Conservation (phyloP, 805 yeast genomes). For the Kodamaea nitidulidarum region DNA sequence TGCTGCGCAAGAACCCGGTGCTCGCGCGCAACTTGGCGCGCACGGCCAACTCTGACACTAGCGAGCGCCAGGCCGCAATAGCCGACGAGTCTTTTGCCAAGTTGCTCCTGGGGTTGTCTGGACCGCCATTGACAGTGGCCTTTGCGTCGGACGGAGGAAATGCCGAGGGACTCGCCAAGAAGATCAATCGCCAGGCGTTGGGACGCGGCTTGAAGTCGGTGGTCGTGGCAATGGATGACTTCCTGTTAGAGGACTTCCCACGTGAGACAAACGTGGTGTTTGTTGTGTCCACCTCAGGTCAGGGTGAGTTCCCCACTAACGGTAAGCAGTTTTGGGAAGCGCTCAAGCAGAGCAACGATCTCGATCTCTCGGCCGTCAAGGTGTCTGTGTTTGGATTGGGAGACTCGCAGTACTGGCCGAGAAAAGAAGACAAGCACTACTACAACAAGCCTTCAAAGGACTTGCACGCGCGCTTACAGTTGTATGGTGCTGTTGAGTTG, state of each 20-base stretch:
- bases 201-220: slow-evolving; percentile 72
- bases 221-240: slow-evolving; percentile 67
- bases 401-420: slow-evolving; percentile 91
- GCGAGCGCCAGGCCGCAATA: slow-evolving; percentile 54
- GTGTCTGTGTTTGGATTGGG: slow-evolving; percentile 73
- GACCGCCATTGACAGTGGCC: slow-evolving; percentile 85
- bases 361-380: slow-evolving; percentile 57
- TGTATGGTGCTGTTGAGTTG: slow-evolving; percentile 71
- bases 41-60: slow-evolving; percentile 56
- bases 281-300: slow-evolving; percentile 75
- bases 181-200: slow-evolving; percentile 72
- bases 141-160: slow-evolving; percentile 92
- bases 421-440: slow-evolving; percentile 90
- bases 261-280: slow-evolving; percentile 66
- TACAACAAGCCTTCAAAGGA: slow-evolving; percentile 89
- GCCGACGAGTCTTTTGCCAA: slow-evolving; percentile 76
- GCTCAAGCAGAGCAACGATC: slow-evolving; percentile 54
- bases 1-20: slow-evolving; percentile 66
- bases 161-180: slow-evolving; percentile 77
- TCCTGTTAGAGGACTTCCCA: slow-evolving; percentile 67
- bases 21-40: slow-evolving; percentile 69
- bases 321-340: slow-evolving; percentile 77
- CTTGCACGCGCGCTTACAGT: slow-evolving; percentile 55
- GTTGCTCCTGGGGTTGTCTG: slow-evolving; percentile 80
- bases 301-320: slow-evolving; percentile 82